Evolutionary conservation across 305 asterid genomes (phyloP).

Genomic region (Solanum chacoense): DNA sequence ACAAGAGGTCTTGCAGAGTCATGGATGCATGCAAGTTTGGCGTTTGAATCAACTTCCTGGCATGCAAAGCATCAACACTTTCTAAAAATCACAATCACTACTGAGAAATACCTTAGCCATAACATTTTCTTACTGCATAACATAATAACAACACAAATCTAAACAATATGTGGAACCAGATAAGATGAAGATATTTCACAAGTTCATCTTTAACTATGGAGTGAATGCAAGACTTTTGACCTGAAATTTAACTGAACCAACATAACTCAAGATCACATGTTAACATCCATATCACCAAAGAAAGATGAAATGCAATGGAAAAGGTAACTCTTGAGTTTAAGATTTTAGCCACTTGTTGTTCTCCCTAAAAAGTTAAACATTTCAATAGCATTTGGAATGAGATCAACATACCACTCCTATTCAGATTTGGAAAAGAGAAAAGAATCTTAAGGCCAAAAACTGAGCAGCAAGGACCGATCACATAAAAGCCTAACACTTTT

Average conservation of each 20-base stretch:
- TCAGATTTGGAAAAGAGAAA: not conserved
- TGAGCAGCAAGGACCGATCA: not conserved
- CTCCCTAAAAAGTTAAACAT: not conserved
- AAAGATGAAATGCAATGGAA: not conserved
- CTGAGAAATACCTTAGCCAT: not conserved
- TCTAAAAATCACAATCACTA: not conserved
- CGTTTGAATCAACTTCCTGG: conserved; percentile 63
- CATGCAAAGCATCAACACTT: conserved; percentile 6
- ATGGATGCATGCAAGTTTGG: conserved; percentile 84
- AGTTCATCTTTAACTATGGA: not conserved
- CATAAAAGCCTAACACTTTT: not conserved
- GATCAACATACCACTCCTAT: not conserved
- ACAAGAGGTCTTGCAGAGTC: conserved; percentile 97
- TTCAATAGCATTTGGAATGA: not conserved
- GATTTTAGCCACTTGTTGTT: not conserved
- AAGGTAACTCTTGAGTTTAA: not conserved
- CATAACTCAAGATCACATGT: not conserved
- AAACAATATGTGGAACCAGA: not conserved
- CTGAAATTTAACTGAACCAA: not conserved
- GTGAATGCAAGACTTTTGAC: not conserved
- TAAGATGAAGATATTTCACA: not conserved
- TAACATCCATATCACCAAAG: not conserved
- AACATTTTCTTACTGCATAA: not conserved
- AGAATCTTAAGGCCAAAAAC: not conserved
- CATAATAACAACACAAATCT: not conserved